Evolutionary conservation across 2,329 filamentous ascomycete genomes (phyloP).

Genomic region (Apiospora pterosperma): DNA sequence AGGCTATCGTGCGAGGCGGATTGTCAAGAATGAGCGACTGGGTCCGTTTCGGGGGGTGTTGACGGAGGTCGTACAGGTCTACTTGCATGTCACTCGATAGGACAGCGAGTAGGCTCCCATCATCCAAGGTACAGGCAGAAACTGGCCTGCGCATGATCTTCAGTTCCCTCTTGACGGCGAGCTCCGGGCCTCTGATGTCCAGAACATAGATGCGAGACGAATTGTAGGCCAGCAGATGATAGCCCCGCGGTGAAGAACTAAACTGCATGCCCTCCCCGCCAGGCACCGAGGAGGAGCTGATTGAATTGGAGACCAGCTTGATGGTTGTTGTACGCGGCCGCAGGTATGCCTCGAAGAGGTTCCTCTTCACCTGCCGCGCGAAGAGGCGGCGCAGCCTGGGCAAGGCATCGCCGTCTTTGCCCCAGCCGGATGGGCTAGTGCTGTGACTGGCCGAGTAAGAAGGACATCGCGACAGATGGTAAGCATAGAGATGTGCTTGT

Average conservation of each 20-base stretch:
- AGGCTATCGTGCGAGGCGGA: conserved; percentile 70
- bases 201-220: conserved; percentile 82
- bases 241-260: conserved; percentile 71
- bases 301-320: conserved; percentile 78
- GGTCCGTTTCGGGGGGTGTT: conserved; percentile 63
- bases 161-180: conserved; percentile 71
- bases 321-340: conserved; percentile 68
- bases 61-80: conserved; percentile 74
- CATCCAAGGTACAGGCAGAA: conserved; percentile 74
- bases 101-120: conserved; percentile 73
- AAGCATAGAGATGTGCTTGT: conserved; percentile 58
- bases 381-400: conserved; percentile 63
- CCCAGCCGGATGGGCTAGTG: conserved; percentile 19
- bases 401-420: conserved; percentile 46
- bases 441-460: conserved; percentile 53
- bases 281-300: conserved; percentile 78
- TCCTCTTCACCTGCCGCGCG: conserved; percentile 67
- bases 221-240: conserved; percentile 75
- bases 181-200: conserved; percentile 57
- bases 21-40: conserved; percentile 76
- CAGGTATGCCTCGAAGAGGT: conserved; percentile 73
- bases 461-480: conserved; percentile 59
- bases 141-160: conserved; percentile 75
- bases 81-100: conserved; percentile 80
- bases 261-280: conserved; percentile 86